phyloP scores from a whole-genome alignment of 2,329 filamentous ascomycete species.

The Verticillium zaregamsianum region DNA sequence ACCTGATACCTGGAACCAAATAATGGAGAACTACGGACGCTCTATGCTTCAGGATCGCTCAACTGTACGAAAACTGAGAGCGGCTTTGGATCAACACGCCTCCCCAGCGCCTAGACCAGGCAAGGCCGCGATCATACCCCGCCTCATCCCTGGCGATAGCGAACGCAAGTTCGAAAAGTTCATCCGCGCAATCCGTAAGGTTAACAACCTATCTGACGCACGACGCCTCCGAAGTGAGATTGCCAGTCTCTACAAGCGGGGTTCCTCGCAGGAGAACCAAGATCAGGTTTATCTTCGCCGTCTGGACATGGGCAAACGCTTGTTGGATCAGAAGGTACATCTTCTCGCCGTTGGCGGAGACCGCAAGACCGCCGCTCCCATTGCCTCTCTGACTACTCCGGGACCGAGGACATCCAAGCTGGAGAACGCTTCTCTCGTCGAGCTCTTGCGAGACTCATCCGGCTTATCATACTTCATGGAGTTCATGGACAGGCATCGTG shows the following conservation, averaged over 20 bases:
- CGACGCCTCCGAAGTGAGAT: constrained; percentile 89
- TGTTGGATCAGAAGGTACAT: constrained; percentile 85
- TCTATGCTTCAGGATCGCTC: constrained; percentile 92
- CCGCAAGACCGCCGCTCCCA: constrained; percentile 27
- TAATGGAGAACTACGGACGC: constrained; percentile 85
- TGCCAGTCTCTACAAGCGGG: constrained; percentile 83
- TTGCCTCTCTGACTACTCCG: constrained; percentile 18
- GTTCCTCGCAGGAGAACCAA: constrained; percentile 71
- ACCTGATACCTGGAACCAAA: constrained; percentile 95
- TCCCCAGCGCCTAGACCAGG: constrained; percentile 68
- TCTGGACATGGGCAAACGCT: constrained; percentile 84
- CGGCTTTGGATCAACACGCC: constrained; percentile 89
- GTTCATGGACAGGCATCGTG: constrained; percentile 88
- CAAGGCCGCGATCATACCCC: constrained; percentile 68
- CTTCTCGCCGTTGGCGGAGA: constrained; percentile 69
- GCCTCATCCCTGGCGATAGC: constrained; percentile 75
- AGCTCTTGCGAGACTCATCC: constrained; percentile 84
- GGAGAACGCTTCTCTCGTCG: constrained; percentile 72
- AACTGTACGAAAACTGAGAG: constrained; percentile 85
- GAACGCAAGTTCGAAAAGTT: constrained; percentile 94
- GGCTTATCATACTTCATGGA: constrained; percentile 99
- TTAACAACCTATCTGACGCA: constrained; percentile 89
- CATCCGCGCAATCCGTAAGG: constrained; percentile 81
- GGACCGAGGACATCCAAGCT: constrained; percentile 52
- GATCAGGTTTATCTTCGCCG: constrained; percentile 85